Evolutionary conservation across 768 basidiomycete genomes (phyloP), one percentile per base, ranked within the genome.

Genomic region (Tricholoma matsutake): DNA sequence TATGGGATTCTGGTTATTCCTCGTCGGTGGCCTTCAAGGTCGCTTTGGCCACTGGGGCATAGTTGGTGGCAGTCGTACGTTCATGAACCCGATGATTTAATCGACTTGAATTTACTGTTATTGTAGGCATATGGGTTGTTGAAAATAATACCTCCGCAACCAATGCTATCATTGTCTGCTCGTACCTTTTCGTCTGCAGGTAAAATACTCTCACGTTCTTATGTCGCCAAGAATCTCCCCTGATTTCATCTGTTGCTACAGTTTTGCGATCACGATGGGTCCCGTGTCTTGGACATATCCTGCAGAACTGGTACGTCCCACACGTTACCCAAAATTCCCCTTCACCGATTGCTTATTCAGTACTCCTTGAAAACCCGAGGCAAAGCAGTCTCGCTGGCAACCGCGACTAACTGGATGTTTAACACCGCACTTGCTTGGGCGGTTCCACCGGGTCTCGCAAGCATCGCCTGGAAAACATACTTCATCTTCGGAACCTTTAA

Each of bases 401-500:
- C 87, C 5, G 78, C 65, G 79, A 65, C 65, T 20, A 86, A 86
- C 72, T 85, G 86, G 87, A 69, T 79, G 20, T 89, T 90, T 78
- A 89, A 89, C 78, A 86, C 86, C 63, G 86, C 86, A 13, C 81
- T 90, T 59, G 88, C 88, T 0, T 90, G 84, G 76, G 88, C 87
- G 7, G 88, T 90, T 1, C 91, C 91, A 1, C 88, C 90, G 0
- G 84, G 83, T 6, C 81, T 92, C 53, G 72, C 82, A 29, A 78
- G 64, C 64, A 89, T 92, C 61, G 88, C 86, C 14, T 88, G 85
- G 81, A 87, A 84, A 74, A 91, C 79, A 2, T 91, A 90, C 73
- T 89, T 89, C 73, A 85, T 91, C 71, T 90, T 91, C 68, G 88
- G 86, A 8, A 74, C 87, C 9, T 90, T 90, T 83, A 89, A 89